Evolutionary conservation across 208 protist genomes (phyloP), one percentile per base, ranked within the genome.

Genomic region (Jaenimonas drosophilae): DNA sequence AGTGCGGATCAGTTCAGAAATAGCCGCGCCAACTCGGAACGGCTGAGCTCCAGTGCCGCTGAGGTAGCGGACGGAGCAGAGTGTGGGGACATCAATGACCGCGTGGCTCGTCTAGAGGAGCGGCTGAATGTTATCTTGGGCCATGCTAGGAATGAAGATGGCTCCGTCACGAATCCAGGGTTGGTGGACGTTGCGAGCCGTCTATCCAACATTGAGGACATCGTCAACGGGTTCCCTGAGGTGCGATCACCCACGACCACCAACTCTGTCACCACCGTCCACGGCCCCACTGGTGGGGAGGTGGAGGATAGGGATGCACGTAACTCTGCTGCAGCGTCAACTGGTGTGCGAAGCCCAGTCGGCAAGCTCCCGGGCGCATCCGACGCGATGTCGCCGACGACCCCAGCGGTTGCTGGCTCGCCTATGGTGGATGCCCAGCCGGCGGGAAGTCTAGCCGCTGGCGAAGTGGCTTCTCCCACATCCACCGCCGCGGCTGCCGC

Each of bases 151-250:
- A 32, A 31, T 24, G 49, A 34, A 1, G 68, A 52, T 0, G 28
- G 43, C 21, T 21, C 20, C 42, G 0, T 61, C 14, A 47, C 51
- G 7, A 49, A 67, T 28, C 38, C 60, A 16, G 65, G 54, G 19
- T 29, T 87, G 38, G 46, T 47, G 3, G 78, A 80, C 49, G 27
- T 83, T 14, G 58, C 69, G 2, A 42, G 39, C 29, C 73, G 78
- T 29, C 46, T 88, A 21, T 50, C 55, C 21, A 14, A 44, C 14
- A 46, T 83, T n/a, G 78, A 88, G 48, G 65, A 62, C 14, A 49
- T 58, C 7, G 47, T 82, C 28, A 70, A 80, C 38, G 64, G 59
- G 12, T 17, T 58, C 20, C 48, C 51, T n/a, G 46, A 27, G 9
- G 31, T 32, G 12, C 29, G 11, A 47, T 19, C 12, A 20, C 7